Base-by-base conservation (phyloP, 768 basidiomycete species). In the Guyanaporus albipodus region DNA sequence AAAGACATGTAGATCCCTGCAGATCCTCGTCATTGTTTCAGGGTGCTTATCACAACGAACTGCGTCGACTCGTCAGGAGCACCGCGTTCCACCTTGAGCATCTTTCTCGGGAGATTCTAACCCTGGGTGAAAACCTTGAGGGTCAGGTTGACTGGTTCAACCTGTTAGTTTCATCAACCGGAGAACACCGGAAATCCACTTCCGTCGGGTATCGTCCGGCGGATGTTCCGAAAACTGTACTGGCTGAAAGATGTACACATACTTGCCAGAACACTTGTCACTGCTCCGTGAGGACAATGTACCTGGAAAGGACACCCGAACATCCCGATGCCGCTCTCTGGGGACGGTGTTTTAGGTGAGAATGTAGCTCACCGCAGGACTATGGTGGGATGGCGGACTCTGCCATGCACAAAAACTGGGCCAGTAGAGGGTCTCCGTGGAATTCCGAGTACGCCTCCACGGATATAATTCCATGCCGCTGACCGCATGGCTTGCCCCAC, bases 11-110 rank as follows among this genome's bases (percentile, higher is more conserved):
- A 57, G 55, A 55, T 53, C 49, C 44, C 35, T 62, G 56, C 34
- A 62, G 53, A 60, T 61, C 60, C 34, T 53, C 15, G 36, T 50
- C 35, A 19, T 31, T 28, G 58, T 60, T 60, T 57, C 54, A 60
- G 42, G 39, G 36, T 33, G 49, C 28, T 38, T 34, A 49, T 57
- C 46, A 45, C 39, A 23, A 34, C 44, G 38, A 48, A 46, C 49
- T 53, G 58, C 58, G 58, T 42, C 42, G 23, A 29, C 39, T 37
- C 22, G 27, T 31, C 28, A 35, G 36, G 39, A 32, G 47, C 27
- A 22, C 44, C 42, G 26, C 15, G 32, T 37, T 40, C 41, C 44
- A 42, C 28, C 32, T 32, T 18, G 19, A 22, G 35, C 44, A 22
- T 6, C 21, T 40, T 48, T 51, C 49, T 52, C 46, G 38, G 19